Evolutionary conservation across 148 eudicot genomes (phyloP), one percentile per base, ranked within the genome.

Genomic region (Silene conica): DNA sequence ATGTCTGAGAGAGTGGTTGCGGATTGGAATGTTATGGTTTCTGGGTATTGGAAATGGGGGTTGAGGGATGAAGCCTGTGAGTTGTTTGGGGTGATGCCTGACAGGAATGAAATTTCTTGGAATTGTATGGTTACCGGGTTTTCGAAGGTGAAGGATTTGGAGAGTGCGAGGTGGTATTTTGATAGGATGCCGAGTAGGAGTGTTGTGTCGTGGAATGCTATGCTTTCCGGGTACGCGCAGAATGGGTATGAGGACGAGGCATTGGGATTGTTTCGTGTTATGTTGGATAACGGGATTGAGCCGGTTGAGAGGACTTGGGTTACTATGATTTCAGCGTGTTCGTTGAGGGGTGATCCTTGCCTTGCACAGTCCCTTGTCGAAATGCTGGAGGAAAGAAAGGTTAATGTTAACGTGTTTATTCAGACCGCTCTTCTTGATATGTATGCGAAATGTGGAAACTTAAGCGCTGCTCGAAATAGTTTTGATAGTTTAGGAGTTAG

Each of bases 121-220:
- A 89, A 87, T 50, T 83, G 86, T n/a, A 87, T 91, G 89, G 80
- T 91, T 69, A 85, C 77, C 6, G 93, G 93, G 70, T 87, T 77
- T 55, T 85, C 88, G 38, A 85, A 43, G 69, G 70, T 77, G 52
- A 81, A 76, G 70, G 82, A 88, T 77, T 57, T 86, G 79, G 85
- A 70, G 74, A 80, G 66, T 9, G 95, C 95, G 0, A 86, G 89
- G 77, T 69, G 74, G 81, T 83, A 73, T 76, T 90, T 90, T 70
- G 86, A 90, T 75, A 34, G 48, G 56, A 88, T 83, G 86, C 91
- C 91, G 5, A 84, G 85, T 76, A 86, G 69, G 28, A 88, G 41
- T 63, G 70, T 86, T 57, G 91, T 84, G n/a, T 87, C 95, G 6
- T 89, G 95, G 95, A 89, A 87, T 73, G 89, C 89, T 0, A 87